Evolutionary conservation across 495 filamentous ascomycete species (phyloP).

Genomic region (Opeltia flavorubescens): DNA sequence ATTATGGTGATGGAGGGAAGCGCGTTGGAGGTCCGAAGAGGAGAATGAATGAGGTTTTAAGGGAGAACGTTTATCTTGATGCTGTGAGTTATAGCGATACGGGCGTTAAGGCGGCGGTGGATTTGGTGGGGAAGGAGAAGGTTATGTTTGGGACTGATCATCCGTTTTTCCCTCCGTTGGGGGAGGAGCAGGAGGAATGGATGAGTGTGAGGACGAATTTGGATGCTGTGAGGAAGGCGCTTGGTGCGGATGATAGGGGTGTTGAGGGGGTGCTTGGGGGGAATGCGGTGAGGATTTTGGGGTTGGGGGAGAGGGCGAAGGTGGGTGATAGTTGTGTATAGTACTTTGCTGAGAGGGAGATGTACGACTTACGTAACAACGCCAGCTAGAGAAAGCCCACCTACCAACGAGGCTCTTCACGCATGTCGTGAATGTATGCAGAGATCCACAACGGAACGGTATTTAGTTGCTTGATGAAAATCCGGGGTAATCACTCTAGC

Average conservation of each 20-base stretch:
- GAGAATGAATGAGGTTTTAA: slow-evolving; percentile 64
- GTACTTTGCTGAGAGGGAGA: too few species aligned
- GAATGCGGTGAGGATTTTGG: slow-evolving; percentile 53
- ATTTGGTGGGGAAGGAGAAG: slow-evolving; percentile 33
- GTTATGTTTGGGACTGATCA: slow-evolving; percentile 44
- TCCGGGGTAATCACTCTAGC: too few species aligned
- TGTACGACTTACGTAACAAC: too few species aligned
- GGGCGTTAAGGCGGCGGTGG: slow-evolving; percentile 60
- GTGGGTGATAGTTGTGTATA: too few species aligned
- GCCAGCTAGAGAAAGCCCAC: too few species aligned
- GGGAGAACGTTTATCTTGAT: slow-evolving; percentile 80
- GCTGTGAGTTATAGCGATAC: slow-evolving; percentile 71
- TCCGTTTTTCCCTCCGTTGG: slow-evolving; percentile 83
- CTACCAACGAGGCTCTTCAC: too few species aligned
- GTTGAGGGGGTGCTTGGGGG: slow-evolving; percentile 45
- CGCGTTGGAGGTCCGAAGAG: slow-evolving; percentile 35
- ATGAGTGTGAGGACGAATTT: slow-evolving; percentile 70
- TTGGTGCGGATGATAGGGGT: slow-evolving; percentile 36
- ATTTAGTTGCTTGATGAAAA: too few species aligned
- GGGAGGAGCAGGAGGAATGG: slow-evolving; percentile 49
- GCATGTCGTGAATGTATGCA: too few species aligned
- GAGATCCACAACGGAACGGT: too few species aligned
- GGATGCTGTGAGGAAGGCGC: slow-evolving; percentile 47
- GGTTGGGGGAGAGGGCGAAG: too few species aligned
- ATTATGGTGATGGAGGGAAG: slow-evolving; percentile 34